Evolutionary conservation across 768 basidiomycete genomes (phyloP), one percentile per base, ranked within the genome.

Genomic region (Mycena maculata): DNA sequence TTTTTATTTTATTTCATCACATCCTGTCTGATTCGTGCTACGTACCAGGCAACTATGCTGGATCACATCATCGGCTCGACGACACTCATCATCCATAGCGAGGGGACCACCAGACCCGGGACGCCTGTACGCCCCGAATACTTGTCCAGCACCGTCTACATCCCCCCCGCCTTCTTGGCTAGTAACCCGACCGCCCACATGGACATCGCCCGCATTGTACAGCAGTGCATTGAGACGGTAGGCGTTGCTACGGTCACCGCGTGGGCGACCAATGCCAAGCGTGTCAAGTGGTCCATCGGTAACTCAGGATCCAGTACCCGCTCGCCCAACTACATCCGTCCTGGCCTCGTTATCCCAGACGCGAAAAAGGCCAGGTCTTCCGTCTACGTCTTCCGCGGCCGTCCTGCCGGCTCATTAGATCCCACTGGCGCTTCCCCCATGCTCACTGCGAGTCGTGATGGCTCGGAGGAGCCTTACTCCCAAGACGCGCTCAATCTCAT

Each of bases 201-300:
- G 1, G 15, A 25, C 4, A 61, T 68, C 27, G 66, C 60, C 4
- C 52, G 22, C 28, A 68, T 68, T 5, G 65, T 52, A 11, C 66
- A 68, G 31, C 27, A 23, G 7, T 68, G 33, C 60, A 57, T 68
- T 31, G 59, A 68, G 31, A 3, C 28, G 3, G 44, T 68, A 4
- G 66, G 59, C 8, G 27, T 68, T 3, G 52, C 66, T 1, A 62
- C 66, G 1, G 60, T 67, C 2, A 8, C n/a, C 6, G n/a, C 11
- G 4, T 67, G 66, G 66, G 36, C 11, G 8, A 4, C n/a, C 3
- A 31, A 45, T 12, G 54, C 62, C 11, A 30, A 13, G 6, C 25
- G n/a, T n/a, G n/a, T n/a, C n/a, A n/a, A n/a, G n/a, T 12, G 1
- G 38, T 12, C 16, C 27, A 38, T 1, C 47, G 57, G 57, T 4